phyloP scores from a whole-genome alignment of 2,329 filamentous ascomycete genomes.

The Epichloe festucae region DNA sequence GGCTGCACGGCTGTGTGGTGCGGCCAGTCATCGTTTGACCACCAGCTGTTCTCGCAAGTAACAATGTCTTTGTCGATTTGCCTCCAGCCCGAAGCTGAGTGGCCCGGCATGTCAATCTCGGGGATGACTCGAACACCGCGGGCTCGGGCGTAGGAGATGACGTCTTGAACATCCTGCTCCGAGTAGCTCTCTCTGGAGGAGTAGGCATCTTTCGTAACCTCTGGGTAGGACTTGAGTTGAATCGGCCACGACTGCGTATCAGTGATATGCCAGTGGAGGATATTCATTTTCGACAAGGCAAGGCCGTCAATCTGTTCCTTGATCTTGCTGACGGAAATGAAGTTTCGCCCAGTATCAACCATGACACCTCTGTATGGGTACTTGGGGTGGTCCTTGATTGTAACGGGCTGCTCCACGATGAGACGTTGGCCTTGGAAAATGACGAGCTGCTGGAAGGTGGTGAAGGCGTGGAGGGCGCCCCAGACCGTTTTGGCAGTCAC shows the following conservation, averaged over 20 bases:
- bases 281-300: conserved; percentile 42
- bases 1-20: conserved; percentile 40
- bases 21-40: conserved; percentile 44
- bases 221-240: conserved; percentile 32
- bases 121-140: conserved; percentile 43
- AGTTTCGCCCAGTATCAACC: conserved; percentile 42
- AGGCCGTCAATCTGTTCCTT: conserved; percentile 41
- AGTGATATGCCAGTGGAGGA: conserved; percentile 43
- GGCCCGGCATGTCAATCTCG: conserved; percentile 45
- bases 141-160: conserved; percentile 36
- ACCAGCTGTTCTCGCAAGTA: conserved; percentile 43
- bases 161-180: conserved; percentile 25
- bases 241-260: conserved; percentile 44
- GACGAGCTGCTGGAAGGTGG: conserved; percentile 42
- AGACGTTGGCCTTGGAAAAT: conserved; percentile 32
- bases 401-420: conserved; percentile 39
- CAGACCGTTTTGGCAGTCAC: conserved; percentile 38
- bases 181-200: conserved; percentile 34
- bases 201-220: conserved; percentile 42
- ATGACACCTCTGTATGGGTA: conserved; percentile 43
- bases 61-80: conserved; percentile 39
- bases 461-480: conserved; percentile 42
- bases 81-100: conserved; percentile 40
- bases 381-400: conserved; percentile 34
- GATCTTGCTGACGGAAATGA: conserved; percentile 36